Percentiles rank a stretch among this genome's conserved stretches.
Evolutionary conservation across 768 basidiomycete genomes (phyloP).

Genomic region (Boletus reticuloceps): DNA sequence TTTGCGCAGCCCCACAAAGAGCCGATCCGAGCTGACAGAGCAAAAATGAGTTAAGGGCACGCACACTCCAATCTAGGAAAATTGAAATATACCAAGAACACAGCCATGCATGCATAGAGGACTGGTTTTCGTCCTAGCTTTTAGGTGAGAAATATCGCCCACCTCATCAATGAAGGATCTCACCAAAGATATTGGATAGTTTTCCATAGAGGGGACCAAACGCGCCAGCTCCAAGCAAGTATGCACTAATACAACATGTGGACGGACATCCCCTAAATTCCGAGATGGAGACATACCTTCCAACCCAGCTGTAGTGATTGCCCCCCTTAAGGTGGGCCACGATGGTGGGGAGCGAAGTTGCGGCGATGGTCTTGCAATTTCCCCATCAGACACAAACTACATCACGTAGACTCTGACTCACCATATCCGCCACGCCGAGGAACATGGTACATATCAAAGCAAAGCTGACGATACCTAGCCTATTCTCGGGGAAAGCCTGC

Average conservation of each 20-base stretch:
- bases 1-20: conserved; percentile 78
- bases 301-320: conserved; percentile 67
- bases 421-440: conserved; percentile 55
- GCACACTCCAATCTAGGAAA: neutral
- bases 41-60: neutral
- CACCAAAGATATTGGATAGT: conserved; percentile 55
- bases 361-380: conserved; percentile 51
- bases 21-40: conserved; percentile 64
- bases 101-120: conserved; percentile 58
- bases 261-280: neutral
- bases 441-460: conserved; percentile 26
- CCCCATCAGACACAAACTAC: neutral
- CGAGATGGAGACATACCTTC: conserved; percentile 41
- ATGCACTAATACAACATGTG: conserved; percentile 46
- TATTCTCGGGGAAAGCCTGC: conserved; percentile 44
- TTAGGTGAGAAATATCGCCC: neutral
- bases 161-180: neutral
- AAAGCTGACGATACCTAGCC: conserved; percentile 20
- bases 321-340: conserved; percentile 59
- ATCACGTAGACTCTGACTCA: conserved; percentile 16
- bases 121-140: conserved; percentile 60
- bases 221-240: conserved; percentile 65
- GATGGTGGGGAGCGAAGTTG: conserved; percentile 71
- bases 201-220: conserved; percentile 76
- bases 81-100: conserved; percentile 58